Base-by-base conservation (phyloP, 441 rosid species). In the Adansonia madagascariensis region DNA sequence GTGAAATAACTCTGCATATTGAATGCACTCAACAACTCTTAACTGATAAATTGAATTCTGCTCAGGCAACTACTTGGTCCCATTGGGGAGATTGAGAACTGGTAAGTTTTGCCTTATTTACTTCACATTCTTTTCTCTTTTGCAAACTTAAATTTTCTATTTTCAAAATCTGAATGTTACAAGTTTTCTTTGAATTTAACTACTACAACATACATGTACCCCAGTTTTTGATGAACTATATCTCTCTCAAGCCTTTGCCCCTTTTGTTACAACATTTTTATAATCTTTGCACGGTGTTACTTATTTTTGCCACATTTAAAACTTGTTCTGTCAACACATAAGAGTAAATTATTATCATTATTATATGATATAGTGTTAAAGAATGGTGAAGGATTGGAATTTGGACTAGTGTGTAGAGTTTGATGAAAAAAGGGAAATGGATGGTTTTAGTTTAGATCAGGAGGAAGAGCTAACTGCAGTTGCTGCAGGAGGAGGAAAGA, bases 21-120 rank as follows among this genome's bases (percentile, higher is more conserved):
- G 82, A 94, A 90, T 90, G 92, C 89, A 78, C 75, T 77, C 86
- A 92, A 85, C 93, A 67, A 92, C 94, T 78, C 80, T 20, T n/a
- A 80, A 82, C 83, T 67, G 75, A 84, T 71, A 68, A 87, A 86
- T 88, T 91, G 62, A 94, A 89, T 92, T 77, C 80, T 64, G 73
- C 69, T 80, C 79, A 88, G 75, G 79, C 84, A 73, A 59, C 73
- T 55, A 66, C 79, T 71, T 62, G 91, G 87, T 84, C 89, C 94
- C 87, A 80, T 81, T 83, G 81, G 67, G 47, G 39, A 76, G 31
- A 27, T 4, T 49, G 15, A 10, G 3, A 49, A 60, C 15, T 10
- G 27, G 35, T 72, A 68, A 81, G 72, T 79, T 65, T 67, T 47
- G 27, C 17, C 44, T 27, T 71, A 76, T 81, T 86, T 73, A 79